Evolutionary conservation across 768 basidiomycete genomes (phyloP).

Genomic region (Fomitopsis pulvina): DNA sequence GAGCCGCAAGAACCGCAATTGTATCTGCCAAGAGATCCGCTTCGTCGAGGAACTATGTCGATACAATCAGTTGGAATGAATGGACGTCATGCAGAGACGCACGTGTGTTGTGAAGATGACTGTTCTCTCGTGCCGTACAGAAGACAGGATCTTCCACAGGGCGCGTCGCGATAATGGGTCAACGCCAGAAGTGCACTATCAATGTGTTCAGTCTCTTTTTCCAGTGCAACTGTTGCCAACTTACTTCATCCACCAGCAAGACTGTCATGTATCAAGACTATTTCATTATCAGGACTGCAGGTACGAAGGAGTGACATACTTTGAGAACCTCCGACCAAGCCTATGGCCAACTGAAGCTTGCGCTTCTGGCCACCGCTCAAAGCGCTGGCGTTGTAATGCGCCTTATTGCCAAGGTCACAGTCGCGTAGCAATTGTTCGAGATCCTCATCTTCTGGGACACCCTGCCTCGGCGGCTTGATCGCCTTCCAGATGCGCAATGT

Average conservation of each 20-base stretch:
- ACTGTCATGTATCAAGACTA: conserved; percentile 7
- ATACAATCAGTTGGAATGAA: neutral
- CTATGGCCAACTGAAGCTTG: conserved; percentile 79
- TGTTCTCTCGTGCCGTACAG: conserved; percentile 57
- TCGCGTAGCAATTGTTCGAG: conserved; percentile 60
- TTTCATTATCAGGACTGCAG: neutral
- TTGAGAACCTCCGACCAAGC: conserved; percentile 68
- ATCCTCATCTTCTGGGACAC: conserved; percentile 39
- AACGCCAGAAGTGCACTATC: conserved; percentile 66
- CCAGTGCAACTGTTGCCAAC: neutral
- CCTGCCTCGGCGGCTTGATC: conserved; percentile 46
- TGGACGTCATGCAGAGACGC: conserved; percentile 14
- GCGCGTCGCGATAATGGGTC: conserved; percentile 76
- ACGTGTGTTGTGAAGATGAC: conserved; percentile 80
- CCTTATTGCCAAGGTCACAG: conserved; percentile 69
- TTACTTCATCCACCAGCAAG: conserved; percentile 21
- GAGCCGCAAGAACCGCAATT: conserved; percentile 68
- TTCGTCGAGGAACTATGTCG: conserved; percentile 61
- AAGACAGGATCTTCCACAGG: conserved; percentile 68
- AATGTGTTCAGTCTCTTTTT: neutral
- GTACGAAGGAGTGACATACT: conserved; percentile 37
- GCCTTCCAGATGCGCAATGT: conserved; percentile 68
- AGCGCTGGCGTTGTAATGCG: conserved; percentile 55
- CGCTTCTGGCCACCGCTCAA: conserved; percentile 79
- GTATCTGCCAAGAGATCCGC: conserved; percentile 73